Percentiles rank a stretch among this genome's conserved stretches.
Conservation (phyloP, 2,329 filamentous ascomycete genomes). For the Diaporthe ampelina region DNA sequence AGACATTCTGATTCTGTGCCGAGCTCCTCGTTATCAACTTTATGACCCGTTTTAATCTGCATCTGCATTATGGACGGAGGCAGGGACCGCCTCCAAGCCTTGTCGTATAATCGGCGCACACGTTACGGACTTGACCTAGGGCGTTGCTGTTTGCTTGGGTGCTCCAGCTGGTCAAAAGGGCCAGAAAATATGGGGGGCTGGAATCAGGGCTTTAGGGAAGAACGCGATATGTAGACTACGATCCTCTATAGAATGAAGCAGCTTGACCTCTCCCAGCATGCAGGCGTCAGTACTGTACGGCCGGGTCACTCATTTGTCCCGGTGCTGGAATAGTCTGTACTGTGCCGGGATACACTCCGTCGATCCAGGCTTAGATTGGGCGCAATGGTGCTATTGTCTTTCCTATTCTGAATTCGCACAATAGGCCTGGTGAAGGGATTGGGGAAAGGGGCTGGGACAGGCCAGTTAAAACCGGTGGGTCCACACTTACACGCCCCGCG, state of each 20-base stretch:
- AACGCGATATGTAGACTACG: constrained; percentile 39
- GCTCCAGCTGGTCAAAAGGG: constrained; percentile 24
- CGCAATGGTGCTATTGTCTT: neutral
- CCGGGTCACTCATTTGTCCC: neutral
- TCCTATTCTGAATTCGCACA: neutral
- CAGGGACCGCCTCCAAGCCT: constrained; percentile 25
- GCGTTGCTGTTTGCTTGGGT: constrained; percentile 39
- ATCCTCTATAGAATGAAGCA: constrained; percentile 35
- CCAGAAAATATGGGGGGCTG: constrained; percentile 9
- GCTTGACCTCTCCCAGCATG: constrained; percentile 12
- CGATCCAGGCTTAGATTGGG: neutral
- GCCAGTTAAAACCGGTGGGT: neutral
- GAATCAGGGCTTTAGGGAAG: constrained; percentile 12
- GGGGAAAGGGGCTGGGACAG: neutral
- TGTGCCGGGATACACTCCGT: neutral
- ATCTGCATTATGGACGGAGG: constrained; percentile 39
- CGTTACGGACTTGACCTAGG: constrained; percentile 25
- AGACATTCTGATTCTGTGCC: constrained; percentile 37
- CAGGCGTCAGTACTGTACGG: constrained; percentile 8
- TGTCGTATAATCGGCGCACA: constrained; percentile 37
- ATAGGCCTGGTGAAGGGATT: neutral
- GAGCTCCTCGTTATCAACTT: constrained; percentile 32
- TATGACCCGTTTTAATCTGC: constrained; percentile 41
- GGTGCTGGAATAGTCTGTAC: neutral
- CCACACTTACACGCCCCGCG: constrained; percentile 5